Evolutionary conservation across 129 eudicot species (phyloP).

Genomic region (Pittosporum tobira): DNA sequence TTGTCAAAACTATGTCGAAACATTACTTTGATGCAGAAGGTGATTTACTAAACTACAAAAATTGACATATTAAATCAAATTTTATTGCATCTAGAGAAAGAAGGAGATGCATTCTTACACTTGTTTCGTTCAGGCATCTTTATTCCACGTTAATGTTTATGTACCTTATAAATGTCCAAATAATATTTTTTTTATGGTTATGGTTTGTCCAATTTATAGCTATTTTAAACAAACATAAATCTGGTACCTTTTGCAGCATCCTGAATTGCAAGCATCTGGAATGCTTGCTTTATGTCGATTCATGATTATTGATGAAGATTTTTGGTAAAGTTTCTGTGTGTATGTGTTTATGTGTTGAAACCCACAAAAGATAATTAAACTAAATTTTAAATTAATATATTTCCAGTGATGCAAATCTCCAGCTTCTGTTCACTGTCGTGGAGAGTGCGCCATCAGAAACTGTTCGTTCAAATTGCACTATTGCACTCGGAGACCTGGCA

Average conservation of each 20-base stretch:
- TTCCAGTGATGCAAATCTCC: constrained; percentile 82
- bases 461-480: constrained; percentile 94
- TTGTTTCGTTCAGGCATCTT: neutral
- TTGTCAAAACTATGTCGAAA: constrained; percentile 78
- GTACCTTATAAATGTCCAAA: neutral
- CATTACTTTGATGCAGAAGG: constrained; percentile 90
- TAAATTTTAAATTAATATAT: neutral
- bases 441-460: constrained; percentile 87
- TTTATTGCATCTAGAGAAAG: neutral
- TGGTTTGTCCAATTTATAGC: neutral
- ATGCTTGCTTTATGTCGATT: constrained; percentile 92
- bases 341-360: neutral
- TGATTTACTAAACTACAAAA: too few species aligned
- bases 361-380: neutral
- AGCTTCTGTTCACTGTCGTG: constrained; percentile 92
- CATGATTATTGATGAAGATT: constrained; percentile 86
- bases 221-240: constrained; percentile 25
- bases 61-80: too few species aligned
- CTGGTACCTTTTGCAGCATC: constrained; percentile 43
- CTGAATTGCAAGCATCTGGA: constrained; percentile 91
- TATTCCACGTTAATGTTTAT: neutral
- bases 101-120: neutral
- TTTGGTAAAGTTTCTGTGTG: constrained; percentile 45
- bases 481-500: constrained; percentile 95
- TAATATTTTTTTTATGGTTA: neutral